These are phyloP conservation scores for Cladobotryum protrusum DNA, from an alignment of 2,329 filamentous ascomycete genomes.

Conservation along the genomic window DNA sequence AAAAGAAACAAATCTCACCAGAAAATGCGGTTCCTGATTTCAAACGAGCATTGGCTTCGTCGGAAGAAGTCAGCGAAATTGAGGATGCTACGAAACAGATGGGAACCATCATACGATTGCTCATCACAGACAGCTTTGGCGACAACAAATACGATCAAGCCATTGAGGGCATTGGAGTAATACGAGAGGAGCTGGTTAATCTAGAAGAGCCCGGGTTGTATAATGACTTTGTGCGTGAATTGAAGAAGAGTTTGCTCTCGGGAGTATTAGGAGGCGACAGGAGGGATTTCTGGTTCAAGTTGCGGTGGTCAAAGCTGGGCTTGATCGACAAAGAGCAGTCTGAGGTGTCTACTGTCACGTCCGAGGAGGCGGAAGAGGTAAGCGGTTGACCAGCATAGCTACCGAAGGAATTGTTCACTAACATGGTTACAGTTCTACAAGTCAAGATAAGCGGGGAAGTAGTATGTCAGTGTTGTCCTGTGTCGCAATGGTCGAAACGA, in stretches of 20 bases:
- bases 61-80: slow-evolving; percentile 56
- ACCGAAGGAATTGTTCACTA: slow-evolving; percentile 15
- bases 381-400: slow-evolving; percentile 11
- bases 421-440: slow-evolving; percentile 31
- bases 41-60: slow-evolving; percentile 65
- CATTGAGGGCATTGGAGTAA: slow-evolving; percentile 67
- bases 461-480: too few relatives aligned
- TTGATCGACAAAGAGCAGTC: slow-evolving; percentile 61
- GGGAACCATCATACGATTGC: slow-evolving; percentile 59
- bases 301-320: slow-evolving; percentile 62
- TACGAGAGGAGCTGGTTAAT: slow-evolving; percentile 70
- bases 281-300: slow-evolving; percentile 73
- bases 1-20: slow-evolving; percentile 39
- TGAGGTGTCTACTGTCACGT: slow-evolving; percentile 58
- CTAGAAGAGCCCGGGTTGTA: slow-evolving; percentile 71
- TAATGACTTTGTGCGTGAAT: slow-evolving; percentile 62
- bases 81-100: slow-evolving; percentile 68
- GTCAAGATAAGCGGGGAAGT: slow-evolving; percentile 20
- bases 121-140: slow-evolving; percentile 68
- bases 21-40: slow-evolving; percentile 86
- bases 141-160: slow-evolving; percentile 68
- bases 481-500: too few relatives aligned
- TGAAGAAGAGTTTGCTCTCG: slow-evolving; percentile 67
- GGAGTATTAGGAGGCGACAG: slow-evolving; percentile 70
- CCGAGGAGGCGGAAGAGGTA: slow-evolving; percentile 64